Conservation (phyloP, 2,329 filamentous ascomycete species). For the Epichloe sp. region DNA sequence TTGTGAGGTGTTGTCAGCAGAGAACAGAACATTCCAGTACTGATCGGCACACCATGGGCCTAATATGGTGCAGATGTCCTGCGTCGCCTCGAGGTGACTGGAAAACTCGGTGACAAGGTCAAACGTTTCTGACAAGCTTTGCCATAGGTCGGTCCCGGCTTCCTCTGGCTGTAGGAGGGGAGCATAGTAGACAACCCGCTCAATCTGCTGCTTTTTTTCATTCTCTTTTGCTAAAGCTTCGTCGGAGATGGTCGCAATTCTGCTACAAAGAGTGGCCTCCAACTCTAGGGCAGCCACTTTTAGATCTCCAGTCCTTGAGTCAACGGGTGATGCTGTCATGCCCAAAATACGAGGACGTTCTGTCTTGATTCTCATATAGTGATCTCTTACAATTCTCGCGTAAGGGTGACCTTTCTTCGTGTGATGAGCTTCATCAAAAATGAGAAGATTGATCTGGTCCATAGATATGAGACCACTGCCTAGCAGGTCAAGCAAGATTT, state of each 20-base stretch:
- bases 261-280: constrained; percentile 63
- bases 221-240: constrained; percentile 16
- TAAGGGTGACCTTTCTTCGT: constrained; percentile 90
- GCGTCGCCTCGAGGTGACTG: constrained; percentile 45
- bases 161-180: constrained; percentile 26
- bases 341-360: constrained; percentile 68
- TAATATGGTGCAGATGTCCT: constrained; percentile 48
- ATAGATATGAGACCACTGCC: constrained; percentile 70
- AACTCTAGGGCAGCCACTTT: constrained; percentile 57
- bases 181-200: constrained; percentile 33
- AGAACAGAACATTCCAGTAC: constrained; percentile 55
- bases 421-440: constrained; percentile 95
- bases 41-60: constrained; percentile 78
- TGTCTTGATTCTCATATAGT: constrained; percentile 46
- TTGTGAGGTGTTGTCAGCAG: constrained; percentile 49
- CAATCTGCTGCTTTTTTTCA: constrained; percentile 27
- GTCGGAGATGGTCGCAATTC: constrained; percentile 61
- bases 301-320: constrained; percentile 59
- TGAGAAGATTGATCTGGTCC: constrained; percentile 70
- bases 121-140: constrained; percentile 35
- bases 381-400: constrained; percentile 78
- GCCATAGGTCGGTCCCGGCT: constrained; percentile 53
- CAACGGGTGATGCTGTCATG: constrained; percentile 94
- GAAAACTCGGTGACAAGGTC: constrained; percentile 33
- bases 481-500: constrained; percentile 69